Evolutionary conservation across 148 eudicot genomes (phyloP), one percentile per base, ranked within the genome.

Genomic region (Euryodendron excelsum): DNA sequence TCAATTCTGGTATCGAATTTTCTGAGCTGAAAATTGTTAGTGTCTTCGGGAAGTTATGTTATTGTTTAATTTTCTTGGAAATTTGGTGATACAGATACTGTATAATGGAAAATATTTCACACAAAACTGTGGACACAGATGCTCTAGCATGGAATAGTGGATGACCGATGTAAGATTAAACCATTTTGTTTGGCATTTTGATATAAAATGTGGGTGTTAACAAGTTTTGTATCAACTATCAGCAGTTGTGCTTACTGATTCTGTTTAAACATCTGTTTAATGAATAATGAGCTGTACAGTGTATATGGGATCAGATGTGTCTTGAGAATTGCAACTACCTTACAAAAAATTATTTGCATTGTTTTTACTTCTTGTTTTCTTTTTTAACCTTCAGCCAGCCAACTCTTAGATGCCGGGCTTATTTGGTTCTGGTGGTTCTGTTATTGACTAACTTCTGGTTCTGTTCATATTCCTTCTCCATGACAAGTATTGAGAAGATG

Each of bases 1-100:
- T 70, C 76, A 56, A 31, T 53, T 37, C 74, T 80, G 45, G 41
- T 5, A 14, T 74, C 82, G 1, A 52, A 73, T 53, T 34, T 64
- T 63, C 34, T 58, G 31, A 47, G 34, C 23, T 75, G 28, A 74
- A 23, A 45, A 20, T 33, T 48, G 41, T 69, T 17, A 37, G 63
- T 34, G 14, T 34, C 11, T 67, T 52, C 18, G 31, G 33, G 53
- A 30, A 4, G 18, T 71, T 47, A 52, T 72, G 61, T 52, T 20
- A 36, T 31, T 33, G 75, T 31, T 28, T 2, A 50, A 31, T 48
- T 72, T 30, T 34, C 58, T 30, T 55, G 75, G 21, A 45, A 21
- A 50, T 31, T 21, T 53, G 28, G 18, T 15, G 12, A 7, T 48
- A 66, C 0, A 14, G 41, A 20, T 37, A 20, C 50, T 69, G 73